These are phyloP conservation scores for Beauveria sp. DNA, from an alignment of 2,329 filamentous ascomycete genomes.

Conservation along the genomic window DNA sequence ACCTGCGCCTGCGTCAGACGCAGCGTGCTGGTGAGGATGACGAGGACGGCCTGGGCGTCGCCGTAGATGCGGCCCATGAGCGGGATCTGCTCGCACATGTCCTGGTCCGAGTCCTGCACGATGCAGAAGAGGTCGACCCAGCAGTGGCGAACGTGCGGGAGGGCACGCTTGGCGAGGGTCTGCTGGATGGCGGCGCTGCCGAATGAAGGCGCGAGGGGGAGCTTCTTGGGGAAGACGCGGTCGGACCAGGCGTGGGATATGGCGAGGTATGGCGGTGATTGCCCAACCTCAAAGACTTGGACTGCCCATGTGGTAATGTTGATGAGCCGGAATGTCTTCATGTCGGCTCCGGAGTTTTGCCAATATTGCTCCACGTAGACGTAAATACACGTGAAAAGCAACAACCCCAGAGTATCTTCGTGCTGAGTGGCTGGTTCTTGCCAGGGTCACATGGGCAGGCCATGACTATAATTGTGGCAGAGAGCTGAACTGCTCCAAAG, in stretches of 20 bases:
- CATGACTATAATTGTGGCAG: too few species aligned
- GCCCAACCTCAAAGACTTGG: neutral
- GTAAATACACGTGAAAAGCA: too few species aligned
- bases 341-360: neutral
- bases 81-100: conserved; percentile 4
- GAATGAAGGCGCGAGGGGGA: neutral
- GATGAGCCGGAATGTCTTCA: neutral
- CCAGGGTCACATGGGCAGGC: too few species aligned
- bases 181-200: neutral
- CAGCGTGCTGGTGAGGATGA: neutral
- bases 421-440: too few species aligned
- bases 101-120: neutral
- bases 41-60: neutral
- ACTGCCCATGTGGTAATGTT: neutral
- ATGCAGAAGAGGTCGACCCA: conserved; percentile 8
- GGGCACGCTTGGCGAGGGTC: neutral
- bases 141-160: neutral
- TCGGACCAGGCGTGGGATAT: conserved; percentile 2
- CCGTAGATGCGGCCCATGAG: conserved; percentile 2
- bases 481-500: too few species aligned
- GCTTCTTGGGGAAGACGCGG: neutral
- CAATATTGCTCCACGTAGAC: too few species aligned
- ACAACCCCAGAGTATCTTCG: too few species aligned
- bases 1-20: neutral
- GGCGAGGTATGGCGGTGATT: neutral